Evolutionary conservation across 331 rosid species (phyloP).

Genomic region (Erythrophleum ivorense): DNA sequence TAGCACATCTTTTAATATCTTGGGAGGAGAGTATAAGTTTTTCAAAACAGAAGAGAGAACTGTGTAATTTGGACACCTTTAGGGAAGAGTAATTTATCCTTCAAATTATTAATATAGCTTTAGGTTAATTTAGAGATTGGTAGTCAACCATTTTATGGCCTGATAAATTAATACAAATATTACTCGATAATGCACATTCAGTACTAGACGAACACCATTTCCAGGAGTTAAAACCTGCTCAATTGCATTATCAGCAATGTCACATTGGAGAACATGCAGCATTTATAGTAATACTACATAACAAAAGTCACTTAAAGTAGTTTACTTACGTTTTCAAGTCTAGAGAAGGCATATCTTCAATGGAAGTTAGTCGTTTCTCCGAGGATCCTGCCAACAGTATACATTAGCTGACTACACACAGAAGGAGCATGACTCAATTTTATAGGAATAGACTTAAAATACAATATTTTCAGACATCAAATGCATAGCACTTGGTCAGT

Average conservation of each 20-base stretch:
- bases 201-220: background rate
- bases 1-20: too few relatives aligned
- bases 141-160: background rate
- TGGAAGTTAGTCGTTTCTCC: conserved; percentile 65
- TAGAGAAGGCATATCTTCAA: conserved; percentile 79
- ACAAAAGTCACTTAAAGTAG: conserved; percentile 31
- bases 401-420: conserved; percentile 33
- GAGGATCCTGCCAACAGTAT: conserved; percentile 62
- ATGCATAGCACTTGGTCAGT: conserved; percentile 19
- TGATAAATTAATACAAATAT: background rate
- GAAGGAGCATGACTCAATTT: conserved; percentile 26
- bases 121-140: conserved; percentile 20
- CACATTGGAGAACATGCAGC: conserved; percentile 23
- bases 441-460: conserved; percentile 1
- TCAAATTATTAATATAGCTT: conserved; percentile 21
- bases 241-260: conserved; percentile 1
- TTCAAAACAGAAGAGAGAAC: too few relatives aligned
- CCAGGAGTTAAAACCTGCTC: background rate
- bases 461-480: conserved; percentile 27
- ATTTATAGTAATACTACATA: conserved; percentile 21
- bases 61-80: too few relatives aligned
- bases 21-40: too few relatives aligned
- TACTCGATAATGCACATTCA: background rate
- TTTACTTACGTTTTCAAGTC: conserved; percentile 86
- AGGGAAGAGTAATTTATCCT: too few relatives aligned